phyloP scores from a whole-genome alignment of 106 monocot genomes.

The Phalaenopsis aphrodite region DNA sequence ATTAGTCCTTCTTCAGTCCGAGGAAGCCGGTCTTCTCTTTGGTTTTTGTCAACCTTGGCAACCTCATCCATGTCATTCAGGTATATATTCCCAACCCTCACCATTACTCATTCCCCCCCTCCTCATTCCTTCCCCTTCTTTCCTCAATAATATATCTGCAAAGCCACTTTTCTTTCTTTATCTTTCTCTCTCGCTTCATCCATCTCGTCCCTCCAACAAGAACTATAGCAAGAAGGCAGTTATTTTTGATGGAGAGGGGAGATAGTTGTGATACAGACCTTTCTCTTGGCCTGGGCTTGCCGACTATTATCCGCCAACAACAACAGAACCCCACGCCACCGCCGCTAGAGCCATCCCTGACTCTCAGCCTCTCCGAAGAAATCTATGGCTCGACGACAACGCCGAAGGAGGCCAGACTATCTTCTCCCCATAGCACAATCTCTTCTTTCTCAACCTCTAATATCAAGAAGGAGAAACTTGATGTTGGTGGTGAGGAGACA shows the following conservation, averaged over 20 bases:
- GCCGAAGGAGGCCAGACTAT: neutral
- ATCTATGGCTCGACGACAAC: neutral
- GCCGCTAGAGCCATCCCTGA: constrained; percentile 32
- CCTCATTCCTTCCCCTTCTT: neutral
- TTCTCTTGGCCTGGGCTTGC: neutral
- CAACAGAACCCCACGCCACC: neutral
- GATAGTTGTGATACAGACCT: constrained; percentile 3
- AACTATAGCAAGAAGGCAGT: neutral
- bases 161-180: neutral
- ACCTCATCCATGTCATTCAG: neutral
- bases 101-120: constrained; percentile 1
- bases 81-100: neutral
- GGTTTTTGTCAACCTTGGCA: neutral
- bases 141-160: neutral
- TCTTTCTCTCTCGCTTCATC: neutral
- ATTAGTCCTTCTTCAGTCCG: neutral
- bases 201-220: neutral
- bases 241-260: neutral
- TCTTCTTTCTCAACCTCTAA: constrained; percentile 35
- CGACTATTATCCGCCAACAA: neutral
- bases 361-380: constrained; percentile 40
- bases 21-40: neutral
- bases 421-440: constrained; percentile 35
- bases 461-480: constrained; percentile 22
- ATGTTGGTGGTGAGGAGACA: constrained; percentile 8